Evolutionary conservation across 768 basidiomycete species (phyloP).

Genomic region (Hydnomerulius pinastri): DNA sequence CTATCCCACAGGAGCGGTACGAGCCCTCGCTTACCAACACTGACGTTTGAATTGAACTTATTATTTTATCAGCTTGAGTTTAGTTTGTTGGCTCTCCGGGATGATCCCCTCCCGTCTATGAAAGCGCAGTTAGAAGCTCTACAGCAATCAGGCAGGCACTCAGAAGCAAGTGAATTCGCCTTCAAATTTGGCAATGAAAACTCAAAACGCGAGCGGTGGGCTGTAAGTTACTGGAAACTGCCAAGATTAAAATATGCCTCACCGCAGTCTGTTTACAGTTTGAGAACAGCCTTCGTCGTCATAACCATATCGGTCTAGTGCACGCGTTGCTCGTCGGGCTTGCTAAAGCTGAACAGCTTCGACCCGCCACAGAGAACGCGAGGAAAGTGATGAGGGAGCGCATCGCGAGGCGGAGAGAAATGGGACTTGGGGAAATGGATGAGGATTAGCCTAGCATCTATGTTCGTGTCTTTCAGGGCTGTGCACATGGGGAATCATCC

Average conservation of each 20-base stretch:
- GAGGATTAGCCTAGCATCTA: conserved; percentile 33
- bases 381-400: conserved; percentile 46
- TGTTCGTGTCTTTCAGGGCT: conserved; percentile 1
- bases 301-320: conserved; percentile 84
- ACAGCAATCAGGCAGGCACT: conserved; percentile 43
- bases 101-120: conserved; percentile 75
- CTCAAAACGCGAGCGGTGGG: conserved; percentile 78
- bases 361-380: conserved; percentile 48
- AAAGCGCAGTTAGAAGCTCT: conserved; percentile 55
- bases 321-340: conserved; percentile 73
- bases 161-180: conserved; percentile 53
- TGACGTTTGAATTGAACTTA: conserved; percentile 9
- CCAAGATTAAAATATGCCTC: background rate
- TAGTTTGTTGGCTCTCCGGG: conserved; percentile 84
- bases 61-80: conserved; percentile 71
- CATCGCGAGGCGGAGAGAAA: conserved; percentile 40
- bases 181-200: conserved; percentile 66
- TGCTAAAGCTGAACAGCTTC: conserved; percentile 68
- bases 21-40: conserved; percentile 29
- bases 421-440: conserved; percentile 44
- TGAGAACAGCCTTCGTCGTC: conserved; percentile 83
- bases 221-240: conserved; percentile 50
- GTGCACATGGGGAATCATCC: conserved; percentile 1
- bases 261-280: conserved; percentile 50
- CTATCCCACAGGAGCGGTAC: conserved; percentile 85